phyloP scores from a whole-genome alignment of 306 rosid genomes.

The Boehmeria nivea region DNA sequence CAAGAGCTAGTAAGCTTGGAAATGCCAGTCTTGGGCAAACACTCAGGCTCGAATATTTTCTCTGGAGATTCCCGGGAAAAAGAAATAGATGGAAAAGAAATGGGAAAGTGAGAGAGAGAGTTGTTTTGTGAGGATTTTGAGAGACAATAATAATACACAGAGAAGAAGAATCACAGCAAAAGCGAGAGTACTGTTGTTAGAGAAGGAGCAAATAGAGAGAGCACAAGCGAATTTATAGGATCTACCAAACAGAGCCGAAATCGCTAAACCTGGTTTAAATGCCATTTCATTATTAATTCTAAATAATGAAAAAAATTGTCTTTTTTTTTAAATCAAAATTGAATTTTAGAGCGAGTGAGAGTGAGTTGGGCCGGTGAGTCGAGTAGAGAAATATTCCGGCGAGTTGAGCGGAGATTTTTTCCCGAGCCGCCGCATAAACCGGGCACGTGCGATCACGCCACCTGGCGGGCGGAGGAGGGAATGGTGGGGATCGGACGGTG shows the following conservation, averaged over 20 bases:
- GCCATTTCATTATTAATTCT: conserved; percentile 3
- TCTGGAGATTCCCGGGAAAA: conserved; percentile 13
- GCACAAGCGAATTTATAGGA: conserved; percentile 58
- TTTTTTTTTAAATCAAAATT: background rate
- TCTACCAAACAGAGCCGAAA: conserved; percentile 37
- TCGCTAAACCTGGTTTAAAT: conserved; percentile 27
- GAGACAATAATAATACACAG: conserved; percentile 13
- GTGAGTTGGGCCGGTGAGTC: background rate
- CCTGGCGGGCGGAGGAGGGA: conserved; percentile 6
- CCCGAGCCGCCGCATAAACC: conserved; percentile 29
- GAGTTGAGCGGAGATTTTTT: conserved; percentile 13
- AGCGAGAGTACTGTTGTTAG: conserved; percentile 8
- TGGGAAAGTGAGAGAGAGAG: background rate
- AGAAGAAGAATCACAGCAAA: conserved; percentile 9
- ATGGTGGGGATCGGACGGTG: conserved; percentile 7
- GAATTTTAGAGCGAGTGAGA: background rate
- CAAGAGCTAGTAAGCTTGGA: background rate
- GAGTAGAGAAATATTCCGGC: conserved; percentile 4
- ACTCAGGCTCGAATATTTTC: background rate
- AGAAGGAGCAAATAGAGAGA: conserved; percentile 9
- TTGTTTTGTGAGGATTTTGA: background rate
- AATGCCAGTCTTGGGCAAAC: background rate
- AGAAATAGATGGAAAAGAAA: background rate
- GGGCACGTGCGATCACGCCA: conserved; percentile 17
- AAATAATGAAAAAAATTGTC: background rate